Evolutionary conservation across 768 basidiomycete genomes (phyloP).

Genomic region (Pleurotus tuber-regium): DNA sequence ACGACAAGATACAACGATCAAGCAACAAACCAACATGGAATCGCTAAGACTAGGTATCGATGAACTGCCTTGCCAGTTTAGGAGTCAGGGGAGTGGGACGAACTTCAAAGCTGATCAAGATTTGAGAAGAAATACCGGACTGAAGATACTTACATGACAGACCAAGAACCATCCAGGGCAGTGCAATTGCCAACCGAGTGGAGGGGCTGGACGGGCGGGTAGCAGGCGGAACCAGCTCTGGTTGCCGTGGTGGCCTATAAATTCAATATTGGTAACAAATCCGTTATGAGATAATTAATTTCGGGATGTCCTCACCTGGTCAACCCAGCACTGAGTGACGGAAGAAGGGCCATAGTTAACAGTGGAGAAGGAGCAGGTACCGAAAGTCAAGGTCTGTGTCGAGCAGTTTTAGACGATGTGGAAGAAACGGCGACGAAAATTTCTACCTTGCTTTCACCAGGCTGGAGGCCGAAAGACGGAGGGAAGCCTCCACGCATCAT

Average conservation of each 20-base stretch:
- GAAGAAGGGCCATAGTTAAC: slow-evolving; percentile 2
- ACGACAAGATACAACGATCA: neutral
- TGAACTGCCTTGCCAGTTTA: neutral
- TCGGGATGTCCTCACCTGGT: neutral
- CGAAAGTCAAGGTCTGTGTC: slow-evolving; percentile 1
- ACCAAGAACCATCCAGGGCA: slow-evolving; percentile 2
- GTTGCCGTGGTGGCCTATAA: neutral
- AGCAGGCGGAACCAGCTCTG: slow-evolving; percentile 7
- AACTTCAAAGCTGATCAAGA: neutral
- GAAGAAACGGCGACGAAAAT: no score
- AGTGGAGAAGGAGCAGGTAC: slow-evolving; percentile 1
- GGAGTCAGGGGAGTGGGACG: neutral
- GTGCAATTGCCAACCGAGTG: slow-evolving; percentile 1
- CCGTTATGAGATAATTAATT: neutral
- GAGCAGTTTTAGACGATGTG: no score
- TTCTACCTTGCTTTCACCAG: slow-evolving; percentile 4
- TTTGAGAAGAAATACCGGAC: neutral
- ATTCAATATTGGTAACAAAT: neutral
- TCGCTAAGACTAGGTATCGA: neutral
- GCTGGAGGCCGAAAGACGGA: slow-evolving; percentile 2
- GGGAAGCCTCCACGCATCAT: neutral
- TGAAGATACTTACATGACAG: neutral
- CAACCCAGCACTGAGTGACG: slow-evolving; percentile 7
- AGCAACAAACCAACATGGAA: neutral
- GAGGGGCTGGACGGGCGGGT: slow-evolving; percentile 4